Evolutionary conservation across 495 filamentous ascomycete genomes (phyloP).

Genomic region (Aspergillus saccharolyticus): DNA sequence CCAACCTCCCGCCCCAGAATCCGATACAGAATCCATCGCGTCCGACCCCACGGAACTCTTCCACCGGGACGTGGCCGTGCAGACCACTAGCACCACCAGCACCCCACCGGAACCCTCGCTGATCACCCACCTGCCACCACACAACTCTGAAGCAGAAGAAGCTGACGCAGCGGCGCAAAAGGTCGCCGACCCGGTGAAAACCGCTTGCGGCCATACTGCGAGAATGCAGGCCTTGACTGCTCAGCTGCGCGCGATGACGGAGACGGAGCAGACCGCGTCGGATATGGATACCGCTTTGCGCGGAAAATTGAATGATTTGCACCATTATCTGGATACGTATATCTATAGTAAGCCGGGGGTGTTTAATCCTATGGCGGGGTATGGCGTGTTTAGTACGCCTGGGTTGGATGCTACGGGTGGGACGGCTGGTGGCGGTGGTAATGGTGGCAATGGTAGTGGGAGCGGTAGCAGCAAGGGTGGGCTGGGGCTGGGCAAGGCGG

Average conservation of each 20-base stretch:
- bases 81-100: slow-evolving; percentile 50
- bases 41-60: slow-evolving; percentile 81
- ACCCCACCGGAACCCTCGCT: slow-evolving; percentile 5
- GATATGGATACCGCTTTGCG: slow-evolving; percentile 42
- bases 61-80: slow-evolving; percentile 82
- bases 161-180: neutral
- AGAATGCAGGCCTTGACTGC: slow-evolving; percentile 45
- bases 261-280: slow-evolving; percentile 42
- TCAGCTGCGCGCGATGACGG: slow-evolving; percentile 49
- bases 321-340: slow-evolving; percentile 49
- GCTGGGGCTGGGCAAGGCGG: slow-evolving; percentile 42
- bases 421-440: neutral
- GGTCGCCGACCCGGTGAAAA: neutral
- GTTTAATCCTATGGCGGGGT: slow-evolving; percentile 29
- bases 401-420: slow-evolving; percentile 24
- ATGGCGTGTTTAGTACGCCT: slow-evolving; percentile 28
- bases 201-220: slow-evolving; percentile 36
- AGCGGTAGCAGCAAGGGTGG: slow-evolving; percentile 1
- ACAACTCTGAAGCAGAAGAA: slow-evolving; percentile 7
- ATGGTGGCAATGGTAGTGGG: too few relatives aligned
- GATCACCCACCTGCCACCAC: slow-evolving; percentile 17
- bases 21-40: slow-evolving; percentile 38
- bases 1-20: slow-evolving; percentile 32
- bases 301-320: slow-evolving; percentile 41
- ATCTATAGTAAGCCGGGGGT: slow-evolving; percentile 35